Conservation (phyloP, 2,329 filamentous ascomycete genomes). For the Botrytis tulipae region DNA sequence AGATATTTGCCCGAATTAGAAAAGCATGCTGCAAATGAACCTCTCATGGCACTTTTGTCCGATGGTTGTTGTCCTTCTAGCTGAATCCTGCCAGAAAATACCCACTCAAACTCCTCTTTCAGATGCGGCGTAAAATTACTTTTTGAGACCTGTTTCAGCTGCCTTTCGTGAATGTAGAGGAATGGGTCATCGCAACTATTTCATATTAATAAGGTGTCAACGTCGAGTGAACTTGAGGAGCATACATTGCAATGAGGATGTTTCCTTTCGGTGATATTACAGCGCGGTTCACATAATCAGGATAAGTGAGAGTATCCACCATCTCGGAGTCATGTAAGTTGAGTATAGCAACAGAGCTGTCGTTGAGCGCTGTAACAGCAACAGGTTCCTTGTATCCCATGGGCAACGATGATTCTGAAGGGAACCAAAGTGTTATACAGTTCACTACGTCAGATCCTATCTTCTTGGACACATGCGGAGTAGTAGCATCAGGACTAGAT, state of each 20-base stretch:
- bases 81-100: slow-evolving; percentile 50
- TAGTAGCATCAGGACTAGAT: slow-evolving; percentile 24
- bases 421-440: slow-evolving; percentile 64
- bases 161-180: slow-evolving; percentile 75
- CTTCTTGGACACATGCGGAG: slow-evolving; percentile 48
- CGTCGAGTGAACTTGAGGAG: background rate
- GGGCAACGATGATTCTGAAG: slow-evolving; percentile 36
- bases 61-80: slow-evolving; percentile 57
- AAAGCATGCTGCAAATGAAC: slow-evolving; percentile 78
- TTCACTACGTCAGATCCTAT: slow-evolving; percentile 62
- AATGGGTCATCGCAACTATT: slow-evolving; percentile 65
- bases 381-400: slow-evolving; percentile 53
- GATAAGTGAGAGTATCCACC: slow-evolving; percentile 69
- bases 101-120: slow-evolving; percentile 50
- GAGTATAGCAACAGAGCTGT: slow-evolving; percentile 83
- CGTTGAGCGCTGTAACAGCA: slow-evolving; percentile 85
- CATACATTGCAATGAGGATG: slow-evolving; percentile 74
- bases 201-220: background rate
- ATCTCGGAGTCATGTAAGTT: slow-evolving; percentile 67
- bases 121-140: slow-evolving; percentile 27
- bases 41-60: slow-evolving; percentile 55
- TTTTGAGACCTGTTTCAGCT: slow-evolving; percentile 25
- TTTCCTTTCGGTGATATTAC: slow-evolving; percentile 88
- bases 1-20: slow-evolving; percentile 68
- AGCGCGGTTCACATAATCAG: slow-evolving; percentile 88